Percentiles rank a stretch among this genome's conserved stretches.
Conservation (phyloP, 331 rosid species). For the Pyracantha coccinea region DNA sequence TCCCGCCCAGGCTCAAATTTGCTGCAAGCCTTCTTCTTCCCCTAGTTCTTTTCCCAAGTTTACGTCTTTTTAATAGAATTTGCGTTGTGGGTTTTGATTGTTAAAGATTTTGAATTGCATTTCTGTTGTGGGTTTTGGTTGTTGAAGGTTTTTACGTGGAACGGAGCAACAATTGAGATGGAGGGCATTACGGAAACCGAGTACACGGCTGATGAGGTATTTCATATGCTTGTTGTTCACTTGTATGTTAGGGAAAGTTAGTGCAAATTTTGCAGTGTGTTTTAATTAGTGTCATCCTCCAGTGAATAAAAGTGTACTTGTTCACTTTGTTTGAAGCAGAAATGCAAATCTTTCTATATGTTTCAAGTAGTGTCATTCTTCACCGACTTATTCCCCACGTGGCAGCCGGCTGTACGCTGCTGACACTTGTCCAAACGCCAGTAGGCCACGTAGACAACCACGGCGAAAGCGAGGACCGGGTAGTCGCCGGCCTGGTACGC, state of each 20-base stretch:
- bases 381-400: background rate
- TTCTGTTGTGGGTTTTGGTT: no score
- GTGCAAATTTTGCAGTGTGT: background rate
- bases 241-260: background rate
- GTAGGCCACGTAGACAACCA: background rate
- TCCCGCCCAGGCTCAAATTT: conserved; percentile 79
- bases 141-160: conserved; percentile 75
- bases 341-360: background rate
- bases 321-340: background rate
- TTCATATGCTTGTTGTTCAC: background rate
- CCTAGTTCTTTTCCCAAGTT: background rate
- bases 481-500: conserved; percentile 1
- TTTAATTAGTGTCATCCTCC: background rate
- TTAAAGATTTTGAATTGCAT: no score
- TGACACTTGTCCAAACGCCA: background rate
- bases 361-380: background rate
- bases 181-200: conserved; percentile 83
- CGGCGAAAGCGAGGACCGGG: background rate
- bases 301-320: background rate
- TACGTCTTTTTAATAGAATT: background rate
- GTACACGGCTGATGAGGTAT: conserved; percentile 89
- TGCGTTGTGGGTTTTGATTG: background rate
- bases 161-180: conserved; percentile 90
- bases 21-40: conserved; percentile 34
- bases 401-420: background rate